Evolutionary conservation across 2,329 filamentous ascomycete species (phyloP).

Genomic region (Xylaria sp.): DNA sequence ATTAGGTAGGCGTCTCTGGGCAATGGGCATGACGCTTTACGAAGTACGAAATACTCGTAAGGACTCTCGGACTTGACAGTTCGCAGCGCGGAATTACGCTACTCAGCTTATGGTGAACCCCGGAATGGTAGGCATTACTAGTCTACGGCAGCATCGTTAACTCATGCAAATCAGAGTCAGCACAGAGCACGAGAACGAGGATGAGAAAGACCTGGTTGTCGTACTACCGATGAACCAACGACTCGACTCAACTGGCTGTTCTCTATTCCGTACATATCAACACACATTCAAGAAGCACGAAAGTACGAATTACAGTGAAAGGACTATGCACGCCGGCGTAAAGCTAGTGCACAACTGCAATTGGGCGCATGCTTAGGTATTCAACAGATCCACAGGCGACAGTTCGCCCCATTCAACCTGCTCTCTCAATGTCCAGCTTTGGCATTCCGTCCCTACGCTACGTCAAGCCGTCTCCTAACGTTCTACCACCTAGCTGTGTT

Average conservation of each 20-base stretch:
- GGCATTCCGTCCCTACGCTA: not conserved
- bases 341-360: too few species aligned
- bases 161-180: slow-evolving; percentile 17
- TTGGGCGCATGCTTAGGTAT: slow-evolving; percentile 24
- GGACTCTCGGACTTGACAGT: slow-evolving; percentile 5
- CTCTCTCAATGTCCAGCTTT: slow-evolving; percentile 3
- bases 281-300: too few species aligned
- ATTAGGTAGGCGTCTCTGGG: not conserved
- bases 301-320: too few species aligned
- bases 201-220: not conserved
- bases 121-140: not conserved
- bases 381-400: slow-evolving; percentile 16
- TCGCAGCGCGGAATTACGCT: not conserved
- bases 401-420: slow-evolving; percentile 34
- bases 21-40: not conserved
- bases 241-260: not conserved
- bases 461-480: too few species aligned
- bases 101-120: slow-evolving; percentile 9
- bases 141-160: not conserved
- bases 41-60: not conserved
- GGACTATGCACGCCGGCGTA: too few species aligned
- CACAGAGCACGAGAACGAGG: slow-evolving; percentile 5
- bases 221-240: not conserved
- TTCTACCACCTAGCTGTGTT: too few species aligned
- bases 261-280: not conserved